Base-by-base conservation (phyloP, 805 yeast genomes). In the Diddensiella transvaalensis region DNA sequence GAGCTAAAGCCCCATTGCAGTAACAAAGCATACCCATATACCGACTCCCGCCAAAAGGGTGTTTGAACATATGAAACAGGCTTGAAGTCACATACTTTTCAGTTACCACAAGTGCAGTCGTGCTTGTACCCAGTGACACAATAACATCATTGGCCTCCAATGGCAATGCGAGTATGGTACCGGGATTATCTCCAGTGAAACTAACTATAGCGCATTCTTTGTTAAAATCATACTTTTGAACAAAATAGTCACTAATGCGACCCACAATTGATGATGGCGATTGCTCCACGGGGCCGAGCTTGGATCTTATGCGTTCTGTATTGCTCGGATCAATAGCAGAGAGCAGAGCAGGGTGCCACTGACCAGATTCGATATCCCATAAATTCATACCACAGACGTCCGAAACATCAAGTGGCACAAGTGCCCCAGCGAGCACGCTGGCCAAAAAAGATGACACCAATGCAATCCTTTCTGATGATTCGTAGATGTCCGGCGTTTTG, bases 11-110 rank as follows among this genome's bases (percentile, higher is more conserved):
- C 0, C 97, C 96, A 63, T 89, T 89, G 61, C 95, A 85, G 65
- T 89, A 89, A 64, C 97, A 89, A 47, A 90, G 79, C 97, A 89
- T 89, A 19, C 95, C 96, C 96, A 89, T 90, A 63, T 80, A 89
- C 13, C 32, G 32, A 32, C 83, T 80, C 0, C 78, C 77, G 52
- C 85, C 77, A 0, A 95, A 84, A 5, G 97, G 96, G 62, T 90
- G 96, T 53, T 79, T 79, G 69, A 89, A 89, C 55, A 88, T 66
- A 61, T 89, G 96, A 63, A 88, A 89, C 57, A 83, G 85, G 3
- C 87, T 79, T 1, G 90, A 83, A 1, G 96, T 89, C 17, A 73
- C 74, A 62, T 82, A 89, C 48, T 79, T 75, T 50, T 87, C 83
- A 3, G 96, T 89, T 37, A 89, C 82, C 42, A 89, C 68, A 30